A percentile compares a stretch with the other conserved stretches of the same genome.
Evolutionary conservation across 1,284 basidiomycete species (phyloP).

Genomic region (Cryptococcus sp.): DNA sequence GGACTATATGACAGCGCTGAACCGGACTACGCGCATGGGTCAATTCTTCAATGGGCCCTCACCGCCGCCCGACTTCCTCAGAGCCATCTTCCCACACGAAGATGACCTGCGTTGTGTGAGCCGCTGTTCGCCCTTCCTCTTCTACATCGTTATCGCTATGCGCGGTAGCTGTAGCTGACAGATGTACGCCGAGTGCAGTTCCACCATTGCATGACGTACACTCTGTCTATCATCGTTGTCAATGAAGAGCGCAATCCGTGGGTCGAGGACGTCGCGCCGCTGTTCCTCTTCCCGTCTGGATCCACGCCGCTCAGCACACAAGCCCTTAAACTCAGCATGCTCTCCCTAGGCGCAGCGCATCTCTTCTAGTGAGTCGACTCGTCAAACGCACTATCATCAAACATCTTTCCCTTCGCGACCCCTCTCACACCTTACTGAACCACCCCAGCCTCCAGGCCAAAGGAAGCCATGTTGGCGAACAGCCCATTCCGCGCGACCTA

Average conservation of each 20-base stretch:
- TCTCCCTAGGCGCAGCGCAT: conserved; percentile 41
- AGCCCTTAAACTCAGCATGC: conserved; percentile 37
- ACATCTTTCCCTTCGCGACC: no score
- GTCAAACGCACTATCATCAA: neutral
- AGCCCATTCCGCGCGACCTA: conserved; percentile 22
- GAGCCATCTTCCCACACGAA: conserved; percentile 30
- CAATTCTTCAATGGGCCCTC: conserved; percentile 38
- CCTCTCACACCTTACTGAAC: neutral
- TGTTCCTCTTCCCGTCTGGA: conserved; percentile 39
- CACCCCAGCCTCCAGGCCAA: conserved; percentile 20
- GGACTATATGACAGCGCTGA: conserved; percentile 40
- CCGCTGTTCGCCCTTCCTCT: neutral
- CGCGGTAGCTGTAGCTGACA: no score
- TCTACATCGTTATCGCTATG: neutral
- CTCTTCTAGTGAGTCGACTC: conserved; percentile 24
- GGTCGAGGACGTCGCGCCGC: conserved; percentile 40
- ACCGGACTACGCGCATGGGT: conserved; percentile 44
- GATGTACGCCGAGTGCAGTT: conserved; percentile 23
- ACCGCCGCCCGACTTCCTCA: conserved; percentile 43
- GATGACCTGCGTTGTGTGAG: conserved; percentile 43
- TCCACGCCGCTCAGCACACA: conserved; percentile 29
- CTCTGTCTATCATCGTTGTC: conserved; percentile 43
- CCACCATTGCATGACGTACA: conserved; percentile 46
- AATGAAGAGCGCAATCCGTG: conserved; percentile 46
- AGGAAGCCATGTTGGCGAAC: conserved; percentile 1